Evolutionary conservation across 1,284 basidiomycete genomes (phyloP).

Genomic region (Takashimella tepidaria): DNA sequence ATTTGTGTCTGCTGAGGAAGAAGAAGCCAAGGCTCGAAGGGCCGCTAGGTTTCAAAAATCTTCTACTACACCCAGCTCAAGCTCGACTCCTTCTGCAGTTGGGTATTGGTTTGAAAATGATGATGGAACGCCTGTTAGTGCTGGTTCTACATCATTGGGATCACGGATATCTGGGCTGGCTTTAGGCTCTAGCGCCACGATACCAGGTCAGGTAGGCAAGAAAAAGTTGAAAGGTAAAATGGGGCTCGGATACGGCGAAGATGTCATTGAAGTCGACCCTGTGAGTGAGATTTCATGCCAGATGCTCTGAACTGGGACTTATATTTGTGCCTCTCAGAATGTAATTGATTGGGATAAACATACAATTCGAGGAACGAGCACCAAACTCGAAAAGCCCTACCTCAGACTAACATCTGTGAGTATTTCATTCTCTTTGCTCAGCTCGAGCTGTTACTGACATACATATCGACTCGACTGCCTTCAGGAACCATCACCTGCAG

Average conservation of each 20-base stretch:
- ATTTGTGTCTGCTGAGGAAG: constrained; percentile 26
- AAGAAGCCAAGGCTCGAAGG: constrained; percentile 36
- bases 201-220: constrained; percentile 29
- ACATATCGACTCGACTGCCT: too few species aligned
- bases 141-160: constrained; percentile 6
- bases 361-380: constrained; percentile 88
- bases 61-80: constrained; percentile 2
- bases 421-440: constrained; percentile 5
- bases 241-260: constrained; percentile 34
- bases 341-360: constrained; percentile 94
- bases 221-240: constrained; percentile 38
- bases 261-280: constrained; percentile 47
- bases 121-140: constrained; percentile 5
- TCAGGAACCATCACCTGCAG: constrained; percentile 89
- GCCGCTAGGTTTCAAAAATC: constrained; percentile 37
- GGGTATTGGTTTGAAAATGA: constrained; percentile 27
- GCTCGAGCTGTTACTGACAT: constrained; percentile 2
- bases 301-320: too few species aligned
- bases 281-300: constrained; percentile 34
- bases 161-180: constrained; percentile 8
- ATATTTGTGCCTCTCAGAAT: too few species aligned
- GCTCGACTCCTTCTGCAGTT: constrained; percentile 4
- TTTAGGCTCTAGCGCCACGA: not conserved
- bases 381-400: constrained; percentile 91
- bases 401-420: constrained; percentile 85